Base-by-base conservation (phyloP, 2,329 filamentous ascomycete species). In the Pseudogymnoascus sp. region DNA sequence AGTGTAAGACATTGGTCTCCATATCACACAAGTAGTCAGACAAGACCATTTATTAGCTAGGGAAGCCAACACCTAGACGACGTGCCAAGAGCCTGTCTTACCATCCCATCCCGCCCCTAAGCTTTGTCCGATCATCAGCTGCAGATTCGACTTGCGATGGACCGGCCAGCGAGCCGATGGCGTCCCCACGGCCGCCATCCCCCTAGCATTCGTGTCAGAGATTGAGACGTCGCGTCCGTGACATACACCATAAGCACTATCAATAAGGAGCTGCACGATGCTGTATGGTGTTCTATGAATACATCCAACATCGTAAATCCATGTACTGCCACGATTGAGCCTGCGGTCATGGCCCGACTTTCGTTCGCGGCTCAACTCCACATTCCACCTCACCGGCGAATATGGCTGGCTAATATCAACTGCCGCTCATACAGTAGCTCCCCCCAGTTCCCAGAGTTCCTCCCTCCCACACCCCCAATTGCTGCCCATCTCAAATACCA, bases 401-500 rank as follows among this genome's bases (percentile, higher is more conserved):
- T 28, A 28, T 56, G 47, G 47, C 25, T 56, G 47, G 47, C 47
- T 33, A 56, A 56, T 56, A 10, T 56, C 47, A 56, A 56, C 47
- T 56, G 47, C 47, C 47, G 47, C 47, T 33, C 25, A 10, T 31
- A 31, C 28, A 31, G n/a, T 16, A 56, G 47, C 28, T 56, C 18
- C 47, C 25, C 47, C 47, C 47, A 56, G 47, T 12, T 16, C 25
- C 47, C 25, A 28, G n/a, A 25, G 21, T 28, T 6, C 12, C 23
- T 50, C 5, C 42, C 44, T 23, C 40, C 25, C 44, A 18, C 44
- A 50, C 44, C 23, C 25, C 10, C 47, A 6, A 12, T 31, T 53
- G 42, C 47, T 53, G 25, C 47, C 47, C 47, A 53, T 53, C 47
- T 31, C 47, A 53, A 53, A 53, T 53, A 53, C 47, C 47, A 53